These are phyloP conservation scores for Artemisia princeps DNA, from an alignment of 140 eudicot species.

Conservation along the genomic window DNA sequence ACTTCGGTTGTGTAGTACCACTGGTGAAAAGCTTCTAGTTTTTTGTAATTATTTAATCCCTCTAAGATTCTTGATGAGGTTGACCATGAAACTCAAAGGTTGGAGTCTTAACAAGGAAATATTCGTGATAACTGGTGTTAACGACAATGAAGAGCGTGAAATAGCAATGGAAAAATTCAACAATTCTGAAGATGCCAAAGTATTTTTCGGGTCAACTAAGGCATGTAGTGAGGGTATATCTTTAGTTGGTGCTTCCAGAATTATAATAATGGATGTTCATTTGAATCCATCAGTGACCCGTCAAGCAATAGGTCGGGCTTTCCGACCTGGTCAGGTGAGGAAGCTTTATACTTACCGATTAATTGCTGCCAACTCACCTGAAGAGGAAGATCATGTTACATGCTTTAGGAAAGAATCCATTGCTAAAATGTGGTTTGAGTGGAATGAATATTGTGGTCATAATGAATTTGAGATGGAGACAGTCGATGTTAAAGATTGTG, in stretches of 20 bases:
- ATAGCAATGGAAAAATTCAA: slow-evolving; percentile 59
- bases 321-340: slow-evolving; percentile 78
- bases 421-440: slow-evolving; percentile 84
- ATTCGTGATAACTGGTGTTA: slow-evolving; percentile 69
- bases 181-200: slow-evolving; percentile 56
- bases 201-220: slow-evolving; percentile 80
- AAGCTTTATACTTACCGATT: slow-evolving; percentile 68
- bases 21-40: slow-evolving; percentile 68
- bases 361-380: slow-evolving; percentile 68
- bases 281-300: slow-evolving; percentile 85
- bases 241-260: slow-evolving; percentile 77
- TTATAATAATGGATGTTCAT: slow-evolving; percentile 74
- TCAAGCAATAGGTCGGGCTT: slow-evolving; percentile 91
- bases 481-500: slow-evolving; percentile 50
- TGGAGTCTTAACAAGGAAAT: slow-evolving; percentile 54
- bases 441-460: slow-evolving; percentile 51
- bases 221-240: slow-evolving; percentile 96
- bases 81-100: slow-evolving; percentile 47
- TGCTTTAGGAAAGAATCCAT: slow-evolving; percentile 76
- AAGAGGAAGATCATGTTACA: slow-evolving; percentile 68
- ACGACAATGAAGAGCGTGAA: slow-evolving; percentile 56
- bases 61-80: slow-evolving; percentile 50
- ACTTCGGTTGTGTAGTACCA: slow-evolving; percentile 59
- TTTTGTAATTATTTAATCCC: slow-evolving; percentile 72
- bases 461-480: slow-evolving; percentile 58